Evolutionary conservation across 202 grass and related monocot species (phyloP).

Genomic region (Zoysia matrella): DNA sequence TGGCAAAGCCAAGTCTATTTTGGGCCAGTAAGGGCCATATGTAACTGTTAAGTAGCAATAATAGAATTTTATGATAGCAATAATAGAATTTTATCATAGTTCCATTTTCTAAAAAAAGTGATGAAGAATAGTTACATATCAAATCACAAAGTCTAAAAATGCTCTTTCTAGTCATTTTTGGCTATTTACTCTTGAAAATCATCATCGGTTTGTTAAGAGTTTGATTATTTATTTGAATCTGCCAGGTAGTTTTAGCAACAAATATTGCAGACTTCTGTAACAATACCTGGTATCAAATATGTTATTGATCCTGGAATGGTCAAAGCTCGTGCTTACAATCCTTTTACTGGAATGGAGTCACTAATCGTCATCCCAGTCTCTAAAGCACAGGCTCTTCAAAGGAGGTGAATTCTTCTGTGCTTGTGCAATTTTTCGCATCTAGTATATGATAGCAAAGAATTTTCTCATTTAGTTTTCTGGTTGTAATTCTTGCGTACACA

Average conservation of each 20-base stretch:
- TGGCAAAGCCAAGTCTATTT: too few relatives aligned
- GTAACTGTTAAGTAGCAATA: not conserved
- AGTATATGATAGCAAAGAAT: conserved; percentile 3
- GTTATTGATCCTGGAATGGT: too few relatives aligned
- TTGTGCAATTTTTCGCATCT: not conserved
- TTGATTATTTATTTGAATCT: conserved; percentile 19
- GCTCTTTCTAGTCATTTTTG: not conserved
- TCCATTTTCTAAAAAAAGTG: not conserved
- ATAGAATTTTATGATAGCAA: too few relatives aligned
- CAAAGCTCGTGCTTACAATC: conserved; percentile 91
- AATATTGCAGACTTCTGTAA: conserved; percentile 88
- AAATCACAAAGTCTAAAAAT: too few relatives aligned
- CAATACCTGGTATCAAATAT: too few relatives aligned
- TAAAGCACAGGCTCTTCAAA: conserved; percentile 96
- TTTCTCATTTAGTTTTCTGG: not conserved
- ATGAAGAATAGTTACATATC: too few relatives aligned
- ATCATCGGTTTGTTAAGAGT: not conserved
- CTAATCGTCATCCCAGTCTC: conserved; percentile 85
- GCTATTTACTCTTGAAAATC: conserved; percentile 13
- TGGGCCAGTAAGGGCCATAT: not conserved
- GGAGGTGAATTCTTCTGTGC: conserved; percentile 57
- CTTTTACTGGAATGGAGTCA: conserved; percentile 93
- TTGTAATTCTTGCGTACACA: not conserved
- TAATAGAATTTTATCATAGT: too few relatives aligned
- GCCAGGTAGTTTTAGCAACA: conserved; percentile 88